Evolutionary conservation across 2,329 filamentous ascomycete species (phyloP).

Genomic region (Rhytidhysteron rufulum): DNA sequence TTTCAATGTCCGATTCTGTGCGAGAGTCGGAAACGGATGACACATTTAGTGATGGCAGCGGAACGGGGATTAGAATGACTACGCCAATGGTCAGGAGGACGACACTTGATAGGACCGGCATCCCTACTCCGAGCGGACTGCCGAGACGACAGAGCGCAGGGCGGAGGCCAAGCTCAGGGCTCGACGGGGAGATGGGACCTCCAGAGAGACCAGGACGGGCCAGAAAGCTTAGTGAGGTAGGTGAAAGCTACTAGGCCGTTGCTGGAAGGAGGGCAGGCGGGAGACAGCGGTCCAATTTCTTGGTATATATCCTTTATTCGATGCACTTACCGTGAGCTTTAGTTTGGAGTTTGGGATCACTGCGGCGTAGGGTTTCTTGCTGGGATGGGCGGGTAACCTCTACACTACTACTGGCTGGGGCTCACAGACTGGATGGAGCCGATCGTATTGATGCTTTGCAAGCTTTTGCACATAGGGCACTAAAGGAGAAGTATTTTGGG

Average conservation of each 20-base stretch:
- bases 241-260: conserved; percentile 51
- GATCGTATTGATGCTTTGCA: not conserved
- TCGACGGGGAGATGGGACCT: conserved; percentile 43
- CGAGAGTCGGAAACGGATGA: conserved; percentile 51
- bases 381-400: not conserved
- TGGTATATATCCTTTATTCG: conserved; percentile 17
- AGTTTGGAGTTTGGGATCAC: conserved; percentile 11
- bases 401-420: not conserved
- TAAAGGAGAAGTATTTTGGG: not conserved
- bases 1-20: conserved; percentile 21
- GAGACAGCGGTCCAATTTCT: not conserved
- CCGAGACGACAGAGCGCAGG: conserved; percentile 52
- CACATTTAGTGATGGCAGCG: conserved; percentile 32
- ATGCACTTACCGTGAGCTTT: conserved; percentile 16
- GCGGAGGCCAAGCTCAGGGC: conserved; percentile 33
- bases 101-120: conserved; percentile 44
- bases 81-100: conserved; percentile 45
- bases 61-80: conserved; percentile 24
- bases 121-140: conserved; percentile 47
- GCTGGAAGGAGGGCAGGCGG: not conserved
- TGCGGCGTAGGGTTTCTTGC: not conserved
- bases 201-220: conserved; percentile 40
- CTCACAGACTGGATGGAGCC: no score
- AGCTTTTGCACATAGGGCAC: conserved; percentile 1
- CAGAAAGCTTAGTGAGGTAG: conserved; percentile 51